Evolutionary conservation across 306 rosid genomes (phyloP).

Genomic region (Acacia crassicarpa): DNA sequence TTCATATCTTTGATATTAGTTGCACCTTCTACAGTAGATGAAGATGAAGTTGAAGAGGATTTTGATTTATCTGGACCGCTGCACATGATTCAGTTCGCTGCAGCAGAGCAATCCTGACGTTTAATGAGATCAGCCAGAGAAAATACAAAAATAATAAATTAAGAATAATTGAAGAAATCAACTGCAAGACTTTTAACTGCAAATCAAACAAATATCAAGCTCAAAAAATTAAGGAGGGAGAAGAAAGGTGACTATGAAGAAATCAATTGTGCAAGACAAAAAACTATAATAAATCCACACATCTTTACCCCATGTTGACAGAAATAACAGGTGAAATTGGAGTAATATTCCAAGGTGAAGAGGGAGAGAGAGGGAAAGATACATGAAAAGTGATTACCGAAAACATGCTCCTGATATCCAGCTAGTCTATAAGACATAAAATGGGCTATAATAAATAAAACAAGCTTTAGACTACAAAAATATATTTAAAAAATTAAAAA

Average conservation of each 20-base stretch:
- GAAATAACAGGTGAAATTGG: neutral
- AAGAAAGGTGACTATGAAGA: neutral
- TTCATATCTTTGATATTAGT: slow-evolving; percentile 58
- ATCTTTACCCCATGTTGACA: neutral
- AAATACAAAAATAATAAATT: neutral
- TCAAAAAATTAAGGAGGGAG: neutral
- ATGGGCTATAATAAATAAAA: neutral
- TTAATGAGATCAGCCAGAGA: neutral
- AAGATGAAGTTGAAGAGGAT: slow-evolving; percentile 40
- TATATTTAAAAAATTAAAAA: neutral
- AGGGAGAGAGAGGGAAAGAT: neutral
- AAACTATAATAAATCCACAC: neutral
- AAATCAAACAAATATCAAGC: neutral
- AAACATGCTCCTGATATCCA: neutral
- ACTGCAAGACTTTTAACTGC: neutral
- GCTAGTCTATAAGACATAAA: neutral
- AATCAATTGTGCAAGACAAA: neutral
- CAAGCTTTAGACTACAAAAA: neutral
- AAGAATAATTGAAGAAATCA: neutral
- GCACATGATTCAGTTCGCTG: slow-evolving; percentile 66
- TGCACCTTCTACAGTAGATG: slow-evolving; percentile 43
- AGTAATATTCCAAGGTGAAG: neutral
- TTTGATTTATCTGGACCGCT: slow-evolving; percentile 66
- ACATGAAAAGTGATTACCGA: neutral
- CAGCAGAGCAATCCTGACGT: slow-evolving; percentile 18